Conservation (phyloP, 805 yeast genomes). For the Wickerhamia fluorescens region DNA sequence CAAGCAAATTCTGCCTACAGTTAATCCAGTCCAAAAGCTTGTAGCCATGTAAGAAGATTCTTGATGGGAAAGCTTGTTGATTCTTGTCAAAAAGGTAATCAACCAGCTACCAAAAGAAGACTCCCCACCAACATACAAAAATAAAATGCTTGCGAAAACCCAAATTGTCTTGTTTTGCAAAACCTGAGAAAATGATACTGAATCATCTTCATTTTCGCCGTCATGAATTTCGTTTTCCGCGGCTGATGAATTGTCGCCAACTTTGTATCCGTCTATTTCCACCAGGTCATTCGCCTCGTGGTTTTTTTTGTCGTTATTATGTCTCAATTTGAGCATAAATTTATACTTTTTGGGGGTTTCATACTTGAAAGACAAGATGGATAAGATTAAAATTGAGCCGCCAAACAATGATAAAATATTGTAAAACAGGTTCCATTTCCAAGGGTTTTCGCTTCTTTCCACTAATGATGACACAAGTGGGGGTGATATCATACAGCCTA, state of each 20-base stretch:
- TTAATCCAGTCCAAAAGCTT: slow-evolving; percentile 45
- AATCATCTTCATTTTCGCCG: slow-evolving; percentile 1
- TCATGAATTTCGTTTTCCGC: slow-evolving; percentile 1
- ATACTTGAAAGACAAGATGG: slow-evolving; percentile 24
- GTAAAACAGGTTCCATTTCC: slow-evolving; percentile 46
- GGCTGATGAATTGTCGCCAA: slow-evolving; percentile 7
- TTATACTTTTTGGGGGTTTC: slow-evolving; percentile 42
- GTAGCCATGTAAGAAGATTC: slow-evolving; percentile 43
- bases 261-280: slow-evolving; percentile 4
- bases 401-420: slow-evolving; percentile 25
- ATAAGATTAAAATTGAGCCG: slow-evolving; percentile 13
- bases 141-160: slow-evolving; percentile 35
- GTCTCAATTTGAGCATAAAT: slow-evolving; percentile 15
- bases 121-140: slow-evolving; percentile 47
- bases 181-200: slow-evolving; percentile 23
- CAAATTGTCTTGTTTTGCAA: slow-evolving; percentile 31
- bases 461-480: slow-evolving; percentile 36
- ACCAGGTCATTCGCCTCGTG: slow-evolving; percentile 4
- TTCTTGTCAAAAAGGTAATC: slow-evolving; percentile 38
- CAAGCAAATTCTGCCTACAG: slow-evolving; percentile 39
- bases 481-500: slow-evolving; percentile 49
- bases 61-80: slow-evolving; percentile 29
- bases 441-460: slow-evolving; percentile 27
- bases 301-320: slow-evolving; percentile 2
- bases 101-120: slow-evolving; percentile 49